A percentile compares a stretch with the other conserved stretches of the same genome.
These are phyloP conservation scores for Chlamydomonas sphaeroides DNA, from an alignment of 139 green algal genomes.

Conservation along the genomic window DNA sequence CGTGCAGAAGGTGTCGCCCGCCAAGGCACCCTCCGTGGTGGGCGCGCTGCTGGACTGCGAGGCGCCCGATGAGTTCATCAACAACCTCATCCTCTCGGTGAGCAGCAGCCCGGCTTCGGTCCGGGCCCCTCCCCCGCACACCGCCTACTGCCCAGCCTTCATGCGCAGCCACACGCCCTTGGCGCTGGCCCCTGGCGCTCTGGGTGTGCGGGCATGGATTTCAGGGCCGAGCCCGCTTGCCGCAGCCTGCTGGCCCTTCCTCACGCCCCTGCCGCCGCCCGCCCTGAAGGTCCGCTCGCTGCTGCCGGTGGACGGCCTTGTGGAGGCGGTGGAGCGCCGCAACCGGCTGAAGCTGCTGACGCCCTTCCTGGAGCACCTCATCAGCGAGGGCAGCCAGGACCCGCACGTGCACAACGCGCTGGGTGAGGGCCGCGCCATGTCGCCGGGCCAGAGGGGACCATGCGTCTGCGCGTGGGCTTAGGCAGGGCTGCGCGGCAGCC, in stretches of 20 bases:
- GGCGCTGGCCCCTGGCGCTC: too few relatives aligned
- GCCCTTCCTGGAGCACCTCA: conserved; percentile 98
- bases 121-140: too few relatives aligned
- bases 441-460: background rate
- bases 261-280: too few relatives aligned
- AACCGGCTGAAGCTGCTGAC: conserved; percentile 96
- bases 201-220: too few relatives aligned
- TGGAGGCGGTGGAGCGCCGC: conserved; percentile 83
- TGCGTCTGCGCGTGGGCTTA: too few relatives aligned
- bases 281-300: conserved; percentile 57
- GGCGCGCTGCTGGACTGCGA: conserved; percentile 97
- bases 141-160: too few relatives aligned
- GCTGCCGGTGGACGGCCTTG: conserved; percentile 77
- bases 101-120: too few relatives aligned
- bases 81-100: conserved; percentile 98
- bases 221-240: too few relatives aligned
- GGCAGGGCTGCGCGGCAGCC: too few relatives aligned
- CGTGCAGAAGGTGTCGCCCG: conserved; percentile 94
- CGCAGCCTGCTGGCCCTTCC: too few relatives aligned
- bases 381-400: conserved; percentile 91
- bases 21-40: conserved; percentile 76
- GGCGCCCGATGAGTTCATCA: conserved; percentile 95
- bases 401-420: conserved; percentile 98
- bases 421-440: conserved; percentile 1
- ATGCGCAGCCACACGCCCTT: too few relatives aligned